Evolutionary conservation across 768 basidiomycete genomes (phyloP).

Genomic region (Russula olivacea): DNA sequence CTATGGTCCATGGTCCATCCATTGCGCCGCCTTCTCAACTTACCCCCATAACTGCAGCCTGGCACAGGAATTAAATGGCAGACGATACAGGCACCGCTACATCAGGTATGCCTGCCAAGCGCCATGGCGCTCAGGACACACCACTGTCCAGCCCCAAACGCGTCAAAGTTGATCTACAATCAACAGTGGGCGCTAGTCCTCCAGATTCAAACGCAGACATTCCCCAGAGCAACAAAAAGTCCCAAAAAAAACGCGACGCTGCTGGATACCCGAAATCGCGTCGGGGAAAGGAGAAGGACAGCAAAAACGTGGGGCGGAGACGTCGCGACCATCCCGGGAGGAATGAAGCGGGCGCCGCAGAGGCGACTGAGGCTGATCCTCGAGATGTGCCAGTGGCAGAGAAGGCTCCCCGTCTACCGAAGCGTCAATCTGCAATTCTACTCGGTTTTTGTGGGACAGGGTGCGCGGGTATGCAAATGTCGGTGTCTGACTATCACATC

Average conservation of each 20-base stretch:
- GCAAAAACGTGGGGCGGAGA: constrained; percentile 37
- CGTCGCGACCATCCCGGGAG: constrained; percentile 36
- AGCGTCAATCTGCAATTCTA: constrained; percentile 76
- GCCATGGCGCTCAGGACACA: constrained; percentile 1
- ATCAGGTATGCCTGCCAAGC: constrained; percentile 9
- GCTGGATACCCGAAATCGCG: constrained; percentile 33
- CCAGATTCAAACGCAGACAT: not conserved
- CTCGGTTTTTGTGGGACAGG: constrained; percentile 91
- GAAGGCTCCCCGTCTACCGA: constrained; percentile 63
- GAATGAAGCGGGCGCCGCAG: constrained; percentile 25
- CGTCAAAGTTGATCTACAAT: constrained; percentile 18
- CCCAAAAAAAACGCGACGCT: constrained; percentile 27
- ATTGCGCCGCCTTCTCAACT: not conserved
- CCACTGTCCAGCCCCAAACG: constrained; percentile 13
- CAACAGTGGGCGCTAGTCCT: not conserved
- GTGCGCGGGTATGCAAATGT: constrained; percentile 97
- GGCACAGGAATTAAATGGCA: not conserved
- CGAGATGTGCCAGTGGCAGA: not conserved
- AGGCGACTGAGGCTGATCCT: not conserved
- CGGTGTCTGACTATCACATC: constrained; percentile 32
- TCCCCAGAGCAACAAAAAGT: constrained; percentile 14
- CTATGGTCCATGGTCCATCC: not conserved
- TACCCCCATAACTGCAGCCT: too few species aligned
- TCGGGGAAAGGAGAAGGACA: constrained; percentile 35
- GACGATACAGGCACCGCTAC: not conserved